These are phyloP conservation scores for Aulographum hederae DNA, from an alignment of 2,329 filamentous ascomycete species.

Conservation along the genomic window DNA sequence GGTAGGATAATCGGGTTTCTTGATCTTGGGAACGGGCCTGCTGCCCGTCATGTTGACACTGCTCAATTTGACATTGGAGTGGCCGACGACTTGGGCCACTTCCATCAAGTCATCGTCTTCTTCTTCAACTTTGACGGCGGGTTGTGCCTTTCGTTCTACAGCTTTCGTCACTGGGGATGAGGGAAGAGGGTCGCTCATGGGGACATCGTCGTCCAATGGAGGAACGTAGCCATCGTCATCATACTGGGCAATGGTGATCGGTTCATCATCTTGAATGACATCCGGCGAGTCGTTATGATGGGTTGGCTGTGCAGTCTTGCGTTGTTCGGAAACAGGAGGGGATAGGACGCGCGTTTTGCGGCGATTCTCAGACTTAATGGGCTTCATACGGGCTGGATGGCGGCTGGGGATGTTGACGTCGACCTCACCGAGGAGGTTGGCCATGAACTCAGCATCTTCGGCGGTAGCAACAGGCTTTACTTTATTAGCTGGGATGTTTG, in stretches of 20 bases:
- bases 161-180: conserved; percentile 76
- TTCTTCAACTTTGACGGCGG: conserved; percentile 39
- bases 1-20: conserved; percentile 49
- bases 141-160: conserved; percentile 48
- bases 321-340: conserved; percentile 38
- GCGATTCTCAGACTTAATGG: conserved; percentile 55
- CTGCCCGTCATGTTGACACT: conserved; percentile 77
- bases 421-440: conserved; percentile 69
- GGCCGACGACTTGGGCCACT: conserved; percentile 56
- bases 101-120: conserved; percentile 67
- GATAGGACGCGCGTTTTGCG: conserved; percentile 68
- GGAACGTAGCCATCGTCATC: conserved; percentile 36
- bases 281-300: too few relatives aligned
- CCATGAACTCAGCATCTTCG: conserved; percentile 78
- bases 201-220: conserved; percentile 45
- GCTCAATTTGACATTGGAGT: conserved; percentile 39
- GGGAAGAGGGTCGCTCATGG: conserved; percentile 71
- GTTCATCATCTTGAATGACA: conserved; percentile 21
- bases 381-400: conserved; percentile 34
- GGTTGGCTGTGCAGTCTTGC: conserved; percentile 7
- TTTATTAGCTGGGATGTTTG: conserved; percentile 9
- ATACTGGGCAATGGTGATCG: conserved; percentile 15
- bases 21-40: conserved; percentile 53
- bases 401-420: conserved; percentile 54
- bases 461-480: conserved; percentile 55